Evolutionary conservation across 2,329 filamentous ascomycete genomes (phyloP), one percentile per base, ranked within the genome.

Genomic region (Exophiala bonariae): DNA sequence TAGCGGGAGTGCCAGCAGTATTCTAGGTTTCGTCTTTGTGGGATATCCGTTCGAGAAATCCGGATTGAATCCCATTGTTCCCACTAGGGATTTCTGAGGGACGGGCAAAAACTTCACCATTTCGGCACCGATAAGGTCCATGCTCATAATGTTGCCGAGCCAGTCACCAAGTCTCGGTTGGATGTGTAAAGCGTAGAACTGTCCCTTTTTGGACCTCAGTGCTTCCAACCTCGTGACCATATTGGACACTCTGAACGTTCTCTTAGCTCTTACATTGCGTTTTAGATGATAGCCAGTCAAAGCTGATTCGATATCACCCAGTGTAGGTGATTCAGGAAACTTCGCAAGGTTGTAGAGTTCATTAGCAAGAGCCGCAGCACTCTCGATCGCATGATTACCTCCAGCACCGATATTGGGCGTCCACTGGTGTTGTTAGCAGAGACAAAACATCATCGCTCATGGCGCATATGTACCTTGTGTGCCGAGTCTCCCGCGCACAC

Each of bases 311-410:
- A 44, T 44, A 31, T 44, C 30, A 4, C 19, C 31, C 41, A 44
- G 31, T 9, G 31, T 44, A 6, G 41, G 30, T 23, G 36, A 23
- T 3, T 8, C 34, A 5, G 42, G 7, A n/a, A 34, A 26, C 10
- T 22, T 33, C 11, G 26, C 17, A 11, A 18, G 30, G 22, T 45
- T 33, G 6, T 33, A 33, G 3, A 70, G 52, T 9, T 57, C 51
- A 32, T 67, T 68, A 13, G 64, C 59, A 3, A 71, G 54, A 8
- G 58, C 57, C 3, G 68, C 67, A 2, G 63, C 67, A 41, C 62
- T 63, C 52, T 73, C 69, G 11, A 72, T 69, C 2, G 66, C 66
- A n/a, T 58, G 60, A 49, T 72, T 72, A n/a, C 66, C 69, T 1
- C 69, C 69, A 56, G 70, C 67, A 5, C 69, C 69, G 16, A 59